These are phyloP conservation scores for Cubamyces lactineus DNA, from an alignment of 768 basidiomycete genomes.

Conservation along the genomic window DNA sequence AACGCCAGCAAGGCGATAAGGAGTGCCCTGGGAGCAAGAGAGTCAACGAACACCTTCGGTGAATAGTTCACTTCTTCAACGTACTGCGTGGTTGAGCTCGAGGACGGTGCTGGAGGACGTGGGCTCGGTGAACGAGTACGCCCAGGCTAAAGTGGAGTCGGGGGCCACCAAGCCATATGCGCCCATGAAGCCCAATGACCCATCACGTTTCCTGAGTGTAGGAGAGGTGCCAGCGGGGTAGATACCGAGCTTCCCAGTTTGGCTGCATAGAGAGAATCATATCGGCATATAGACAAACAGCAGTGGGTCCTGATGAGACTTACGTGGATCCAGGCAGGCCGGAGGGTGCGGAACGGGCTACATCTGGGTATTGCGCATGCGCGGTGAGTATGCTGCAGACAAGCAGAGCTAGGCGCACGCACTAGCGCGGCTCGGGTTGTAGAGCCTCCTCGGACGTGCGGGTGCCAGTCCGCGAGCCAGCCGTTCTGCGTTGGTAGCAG, in stretches of 20 bases:
- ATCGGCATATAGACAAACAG: neutral
- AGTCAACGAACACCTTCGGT: neutral
- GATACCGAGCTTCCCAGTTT: slow-evolving; percentile 20
- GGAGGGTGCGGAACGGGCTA: slow-evolving; percentile 18
- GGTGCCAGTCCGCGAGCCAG: slow-evolving; percentile 26
- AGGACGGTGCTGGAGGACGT: slow-evolving; percentile 1
- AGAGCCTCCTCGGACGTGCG: slow-evolving; percentile 20
- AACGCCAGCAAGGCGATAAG: slow-evolving; percentile 20
- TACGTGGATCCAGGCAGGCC: slow-evolving; percentile 19
- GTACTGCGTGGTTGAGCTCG: slow-evolving; percentile 22
- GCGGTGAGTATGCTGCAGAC: neutral
- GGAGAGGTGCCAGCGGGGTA: slow-evolving; percentile 9
- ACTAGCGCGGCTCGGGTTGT: slow-evolving; percentile 17
- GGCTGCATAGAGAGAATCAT: neutral
- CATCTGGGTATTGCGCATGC: slow-evolving; percentile 1
- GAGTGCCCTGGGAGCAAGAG: neutral
- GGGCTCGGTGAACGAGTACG: slow-evolving; percentile 23
- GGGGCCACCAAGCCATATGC: slow-evolving; percentile 14
- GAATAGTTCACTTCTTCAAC: neutral
- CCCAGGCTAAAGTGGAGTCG: slow-evolving; percentile 4
- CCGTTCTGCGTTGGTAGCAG: slow-evolving; percentile 20
- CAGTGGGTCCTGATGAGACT: neutral
- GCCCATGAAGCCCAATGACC: slow-evolving; percentile 22
- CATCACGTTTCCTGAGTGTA: slow-evolving; percentile 5
- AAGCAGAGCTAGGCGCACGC: neutral